Percentiles rank a stretch among this genome's conserved stretches.
These are phyloP conservation scores for Pelagophyceae sp. DNA, from an alignment of 352 stramenopile species.

Conservation along the genomic window DNA sequence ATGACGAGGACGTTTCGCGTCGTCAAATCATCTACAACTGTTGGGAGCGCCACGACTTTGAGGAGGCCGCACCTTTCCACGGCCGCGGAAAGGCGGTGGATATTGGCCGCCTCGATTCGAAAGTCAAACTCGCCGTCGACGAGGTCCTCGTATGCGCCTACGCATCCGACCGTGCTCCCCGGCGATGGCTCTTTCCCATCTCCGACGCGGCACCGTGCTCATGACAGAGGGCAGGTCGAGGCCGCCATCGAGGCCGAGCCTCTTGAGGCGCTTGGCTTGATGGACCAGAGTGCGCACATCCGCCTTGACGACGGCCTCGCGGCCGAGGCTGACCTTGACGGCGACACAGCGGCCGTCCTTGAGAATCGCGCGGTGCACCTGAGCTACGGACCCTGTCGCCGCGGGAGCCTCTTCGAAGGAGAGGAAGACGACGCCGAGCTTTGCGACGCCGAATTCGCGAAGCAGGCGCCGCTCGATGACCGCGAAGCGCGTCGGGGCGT, in stretches of 20 bases:
- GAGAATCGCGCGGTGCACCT: conserved; percentile 34
- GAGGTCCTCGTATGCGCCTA: neutral
- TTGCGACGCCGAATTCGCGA: too few relatives aligned
- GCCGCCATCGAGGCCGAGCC: neutral
- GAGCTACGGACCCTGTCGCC: conserved; percentile 30
- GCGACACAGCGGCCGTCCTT: conserved; percentile 32
- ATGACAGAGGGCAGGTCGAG: conserved; percentile 2
- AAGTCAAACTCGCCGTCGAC: conserved; percentile 7
- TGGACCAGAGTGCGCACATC: neutral
- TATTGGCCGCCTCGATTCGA: neutral
- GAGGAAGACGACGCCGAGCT: conserved; percentile 32
- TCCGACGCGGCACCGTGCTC: too few relatives aligned
- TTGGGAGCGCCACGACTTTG: neutral
- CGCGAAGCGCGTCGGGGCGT: neutral
- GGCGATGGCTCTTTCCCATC: too few relatives aligned
- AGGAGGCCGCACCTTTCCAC: neutral
- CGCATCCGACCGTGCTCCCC: too few relatives aligned
- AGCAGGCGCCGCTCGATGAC: neutral
- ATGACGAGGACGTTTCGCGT: neutral
- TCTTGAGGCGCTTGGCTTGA: neutral
- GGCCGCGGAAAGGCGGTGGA: neutral
- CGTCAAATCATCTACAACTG: neutral
- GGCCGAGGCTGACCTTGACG: conserved; percentile 34
- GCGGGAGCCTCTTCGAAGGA: conserved; percentile 36
- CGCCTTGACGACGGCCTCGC: neutral